phyloP scores from a whole-genome alignment of 371 early-diverging fungal species.

The Rhizomucor miehei region DNA sequence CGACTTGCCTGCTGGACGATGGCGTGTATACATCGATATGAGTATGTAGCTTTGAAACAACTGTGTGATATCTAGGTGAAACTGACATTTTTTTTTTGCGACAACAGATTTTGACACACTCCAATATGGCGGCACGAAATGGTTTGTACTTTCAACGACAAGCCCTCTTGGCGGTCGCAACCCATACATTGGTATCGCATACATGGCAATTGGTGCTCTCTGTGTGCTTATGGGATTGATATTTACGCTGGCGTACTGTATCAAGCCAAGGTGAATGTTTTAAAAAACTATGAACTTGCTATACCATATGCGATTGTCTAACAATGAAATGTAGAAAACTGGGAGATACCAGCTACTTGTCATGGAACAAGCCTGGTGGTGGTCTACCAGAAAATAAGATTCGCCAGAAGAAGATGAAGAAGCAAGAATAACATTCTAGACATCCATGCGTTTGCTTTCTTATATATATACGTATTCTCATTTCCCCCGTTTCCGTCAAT shows the following conservation, averaged over 20 bases:
- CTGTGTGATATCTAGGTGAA: too few species aligned
- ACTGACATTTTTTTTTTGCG: too few species aligned
- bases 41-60: too few species aligned
- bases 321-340: conserved; percentile 29
- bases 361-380: conserved; percentile 41
- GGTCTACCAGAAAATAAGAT: conserved; percentile 29
- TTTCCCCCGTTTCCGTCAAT: too few species aligned
- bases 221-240: conserved; percentile 82
- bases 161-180: conserved; percentile 95
- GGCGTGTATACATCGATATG: conserved; percentile 65
- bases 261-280: conserved; percentile 90
- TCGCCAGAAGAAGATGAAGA: conserved; percentile 9
- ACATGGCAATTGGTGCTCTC: conserved; percentile 83
- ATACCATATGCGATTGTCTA: too few species aligned
- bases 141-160: conserved; percentile 87
- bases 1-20: conserved; percentile 56
- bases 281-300: too few species aligned
- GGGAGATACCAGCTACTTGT: conserved; percentile 39
- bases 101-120: conserved; percentile 81
- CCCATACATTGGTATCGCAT: conserved; percentile 91
- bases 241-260: conserved; percentile 80
- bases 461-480: too few species aligned
- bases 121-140: conserved; percentile 89
- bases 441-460: too few species aligned
- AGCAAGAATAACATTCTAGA: background rate